phyloP scores from a whole-genome alignment of 2,329 filamentous ascomycete genomes.

The Beauveria sp. region DNA sequence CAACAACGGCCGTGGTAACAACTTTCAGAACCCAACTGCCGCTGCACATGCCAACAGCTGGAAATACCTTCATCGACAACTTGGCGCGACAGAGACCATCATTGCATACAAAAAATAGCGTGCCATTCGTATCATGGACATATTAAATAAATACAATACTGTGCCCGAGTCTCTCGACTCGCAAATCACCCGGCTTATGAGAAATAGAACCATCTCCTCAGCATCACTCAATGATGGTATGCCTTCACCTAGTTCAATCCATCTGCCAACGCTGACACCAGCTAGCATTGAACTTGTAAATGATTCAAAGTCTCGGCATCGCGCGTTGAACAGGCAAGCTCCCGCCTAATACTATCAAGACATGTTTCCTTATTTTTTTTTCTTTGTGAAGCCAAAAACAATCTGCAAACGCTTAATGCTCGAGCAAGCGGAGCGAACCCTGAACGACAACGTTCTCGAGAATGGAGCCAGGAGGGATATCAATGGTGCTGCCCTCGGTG shows the following conservation, averaged over 20 bases:
- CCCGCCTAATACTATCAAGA: background rate
- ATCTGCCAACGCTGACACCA: background rate
- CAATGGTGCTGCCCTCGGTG: slow-evolving; percentile 95
- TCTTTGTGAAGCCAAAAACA: background rate
- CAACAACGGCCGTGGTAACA: too few species aligned
- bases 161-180: background rate
- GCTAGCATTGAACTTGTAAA: background rate
- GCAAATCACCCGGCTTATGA: background rate
- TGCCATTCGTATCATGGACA: slow-evolving; percentile 7
- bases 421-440: slow-evolving; percentile 74
- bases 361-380: background rate
- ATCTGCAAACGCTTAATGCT: slow-evolving; percentile 42
- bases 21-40: too few species aligned
- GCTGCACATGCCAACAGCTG: too few species aligned
- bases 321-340: background rate
- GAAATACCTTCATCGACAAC: background rate
- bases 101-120: background rate
- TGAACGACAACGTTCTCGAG: slow-evolving; percentile 99
- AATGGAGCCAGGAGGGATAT: slow-evolving; percentile 92
- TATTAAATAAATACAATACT: slow-evolving; percentile 11
- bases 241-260: background rate
- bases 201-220: slow-evolving; percentile 2
- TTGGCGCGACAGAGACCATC: too few species aligned
- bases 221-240: background rate
- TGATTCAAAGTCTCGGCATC: background rate